Evolutionary conservation across 352 stramenopile species (phyloP).

Genomic region (Phytophthora pseudosyringae): DNA sequence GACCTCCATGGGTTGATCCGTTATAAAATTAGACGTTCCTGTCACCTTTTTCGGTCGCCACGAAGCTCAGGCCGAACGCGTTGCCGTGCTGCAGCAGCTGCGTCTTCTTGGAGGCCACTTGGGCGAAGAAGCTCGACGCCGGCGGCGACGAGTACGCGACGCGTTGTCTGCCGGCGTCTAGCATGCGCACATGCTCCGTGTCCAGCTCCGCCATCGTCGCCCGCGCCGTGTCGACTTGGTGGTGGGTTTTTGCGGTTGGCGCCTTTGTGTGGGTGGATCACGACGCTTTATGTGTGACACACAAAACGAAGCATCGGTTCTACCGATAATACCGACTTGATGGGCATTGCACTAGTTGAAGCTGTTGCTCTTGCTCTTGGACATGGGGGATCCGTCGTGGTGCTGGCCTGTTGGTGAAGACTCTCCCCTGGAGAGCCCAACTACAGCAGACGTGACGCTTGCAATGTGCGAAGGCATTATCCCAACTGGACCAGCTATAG

Average conservation of each 20-base stretch:
- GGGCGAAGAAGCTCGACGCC: constrained; percentile 36
- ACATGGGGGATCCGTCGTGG: too few relatives aligned
- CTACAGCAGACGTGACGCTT: too few relatives aligned
- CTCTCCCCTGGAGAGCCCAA: too few relatives aligned
- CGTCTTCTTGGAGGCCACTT: constrained; percentile 48
- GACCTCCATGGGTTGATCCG: not conserved
- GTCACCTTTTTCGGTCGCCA: constrained; percentile 46
- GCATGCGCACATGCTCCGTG: constrained; percentile 80
- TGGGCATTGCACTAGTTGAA: too few relatives aligned
- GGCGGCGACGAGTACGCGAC: constrained; percentile 44
- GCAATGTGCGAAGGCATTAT: too few relatives aligned
- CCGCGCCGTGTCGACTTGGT: not conserved
- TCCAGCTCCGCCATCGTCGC: constrained; percentile 52
- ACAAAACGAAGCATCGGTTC: not conserved
- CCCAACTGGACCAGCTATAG: too few relatives aligned
- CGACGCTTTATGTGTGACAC: constrained; percentile 16
- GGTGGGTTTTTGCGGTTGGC: constrained; percentile 2
- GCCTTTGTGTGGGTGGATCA: constrained; percentile 27
- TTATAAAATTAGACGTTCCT: constrained; percentile 16
- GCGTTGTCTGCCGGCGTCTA: constrained; percentile 66
- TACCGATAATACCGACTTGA: too few relatives aligned
- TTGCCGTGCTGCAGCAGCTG: constrained; percentile 71
- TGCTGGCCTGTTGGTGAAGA: too few relatives aligned
- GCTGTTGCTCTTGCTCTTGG: too few relatives aligned
- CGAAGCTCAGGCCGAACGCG: constrained; percentile 60